Conservation (phyloP, 176 grass and related monocot genomes). For the Oryza glaberrima region DNA sequence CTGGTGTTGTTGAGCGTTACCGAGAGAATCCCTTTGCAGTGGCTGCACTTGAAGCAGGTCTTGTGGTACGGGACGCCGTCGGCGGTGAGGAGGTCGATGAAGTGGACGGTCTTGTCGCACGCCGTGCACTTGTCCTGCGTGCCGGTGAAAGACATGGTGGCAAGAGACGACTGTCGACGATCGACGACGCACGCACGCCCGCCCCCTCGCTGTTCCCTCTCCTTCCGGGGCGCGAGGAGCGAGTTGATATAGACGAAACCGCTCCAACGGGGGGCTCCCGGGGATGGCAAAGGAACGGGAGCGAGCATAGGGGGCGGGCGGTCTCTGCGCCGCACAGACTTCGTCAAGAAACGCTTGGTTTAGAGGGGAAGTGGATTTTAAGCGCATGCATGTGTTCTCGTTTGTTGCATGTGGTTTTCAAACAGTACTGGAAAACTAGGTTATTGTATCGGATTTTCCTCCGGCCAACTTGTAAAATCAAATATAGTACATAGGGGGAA, state of each 20-base stretch:
- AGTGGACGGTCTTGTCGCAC: conserved; percentile 96
- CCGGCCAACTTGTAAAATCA: no score
- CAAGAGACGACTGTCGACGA: conserved; percentile 9
- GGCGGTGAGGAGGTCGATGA: conserved; percentile 92
- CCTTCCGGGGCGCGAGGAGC: no score
- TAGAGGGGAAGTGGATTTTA: conserved; percentile 18
- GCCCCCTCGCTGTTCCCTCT: background rate
- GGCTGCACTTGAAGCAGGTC: conserved; percentile 95
- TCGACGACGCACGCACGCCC: background rate
- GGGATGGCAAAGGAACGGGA: conserved; percentile 47
- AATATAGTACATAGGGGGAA: no score
- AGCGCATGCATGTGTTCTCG: background rate
- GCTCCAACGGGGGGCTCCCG: conserved; percentile 32
- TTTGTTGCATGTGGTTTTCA: no score
- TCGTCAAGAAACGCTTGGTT: conserved; percentile 47
- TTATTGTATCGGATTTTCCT: no score
- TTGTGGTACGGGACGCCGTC: conserved; percentile 83
- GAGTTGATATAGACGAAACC: conserved; percentile 30
- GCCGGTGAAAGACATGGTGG: conserved; percentile 95
- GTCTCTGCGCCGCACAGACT: conserved; percentile 58
- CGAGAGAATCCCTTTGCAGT: conserved; percentile 94
- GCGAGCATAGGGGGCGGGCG: conserved; percentile 58
- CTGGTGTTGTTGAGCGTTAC: conserved; percentile 27
- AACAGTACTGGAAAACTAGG: no score
- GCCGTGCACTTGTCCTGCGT: conserved; percentile 95